phyloP scores from a whole-genome alignment of 352 stramenopile species.

The Globisporangium lucens region DNA sequence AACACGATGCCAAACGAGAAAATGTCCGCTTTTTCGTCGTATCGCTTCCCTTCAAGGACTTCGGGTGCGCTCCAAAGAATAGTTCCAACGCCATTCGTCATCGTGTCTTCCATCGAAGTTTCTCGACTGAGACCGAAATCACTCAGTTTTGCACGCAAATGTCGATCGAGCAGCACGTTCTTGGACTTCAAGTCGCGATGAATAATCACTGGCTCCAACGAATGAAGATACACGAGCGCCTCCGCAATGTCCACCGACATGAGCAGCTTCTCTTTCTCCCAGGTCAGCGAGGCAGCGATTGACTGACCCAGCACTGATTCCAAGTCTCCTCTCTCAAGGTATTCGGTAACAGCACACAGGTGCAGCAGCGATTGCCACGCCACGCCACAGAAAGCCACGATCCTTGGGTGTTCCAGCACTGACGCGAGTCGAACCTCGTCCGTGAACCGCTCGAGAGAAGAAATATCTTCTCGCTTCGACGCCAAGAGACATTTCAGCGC shows the following conservation, averaged over 20 bases:
- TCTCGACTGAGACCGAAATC: slow-evolving; percentile 73
- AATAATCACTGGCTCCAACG: slow-evolving; percentile 59
- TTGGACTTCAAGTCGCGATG: slow-evolving; percentile 77
- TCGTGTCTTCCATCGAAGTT: slow-evolving; percentile 63
- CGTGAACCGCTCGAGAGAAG: slow-evolving; percentile 67
- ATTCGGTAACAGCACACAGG: slow-evolving; percentile 76
- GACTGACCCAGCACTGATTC: slow-evolving; percentile 45
- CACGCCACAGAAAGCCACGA: slow-evolving; percentile 79
- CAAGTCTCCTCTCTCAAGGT: slow-evolving; percentile 72
- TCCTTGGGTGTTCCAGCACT: slow-evolving; percentile 71
- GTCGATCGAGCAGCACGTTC: slow-evolving; percentile 63
- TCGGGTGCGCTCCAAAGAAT: slow-evolving; percentile 74
- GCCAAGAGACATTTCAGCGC: slow-evolving; percentile 78
- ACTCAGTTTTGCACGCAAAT: slow-evolving; percentile 62
- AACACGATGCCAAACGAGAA: slow-evolving; percentile 76
- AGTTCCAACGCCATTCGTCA: slow-evolving; percentile 75
- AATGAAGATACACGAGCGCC: slow-evolving; percentile 70
- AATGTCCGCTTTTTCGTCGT: slow-evolving; percentile 77
- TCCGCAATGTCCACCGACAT: slow-evolving; percentile 65
- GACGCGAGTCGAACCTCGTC: slow-evolving; percentile 83
- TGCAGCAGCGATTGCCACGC: slow-evolving; percentile 77
- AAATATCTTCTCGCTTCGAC: slow-evolving; percentile 54
- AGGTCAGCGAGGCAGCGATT: slow-evolving; percentile 40
- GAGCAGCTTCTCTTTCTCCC: slow-evolving; percentile 53
- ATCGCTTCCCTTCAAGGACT: slow-evolving; percentile 66